Conservation (phyloP, 129 eudicot genomes). For the Centaurea solstitialis region DNA sequence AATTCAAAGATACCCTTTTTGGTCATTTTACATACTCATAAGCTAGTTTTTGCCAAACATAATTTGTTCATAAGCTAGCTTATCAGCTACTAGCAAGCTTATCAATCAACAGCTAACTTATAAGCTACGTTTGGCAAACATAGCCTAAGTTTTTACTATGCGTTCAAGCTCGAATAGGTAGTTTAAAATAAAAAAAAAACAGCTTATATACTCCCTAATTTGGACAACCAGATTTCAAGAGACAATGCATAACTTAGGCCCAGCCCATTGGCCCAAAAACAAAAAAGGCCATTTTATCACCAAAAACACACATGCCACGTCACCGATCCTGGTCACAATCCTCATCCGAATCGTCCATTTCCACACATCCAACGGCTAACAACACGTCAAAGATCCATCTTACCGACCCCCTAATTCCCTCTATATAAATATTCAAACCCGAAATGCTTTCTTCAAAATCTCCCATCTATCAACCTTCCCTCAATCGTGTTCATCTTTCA, state of each 20-base stretch:
- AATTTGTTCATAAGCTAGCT: too few species aligned
- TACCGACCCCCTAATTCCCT: conserved; percentile 7
- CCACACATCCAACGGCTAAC: conserved; percentile 18
- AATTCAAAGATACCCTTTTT: too few species aligned
- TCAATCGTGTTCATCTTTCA: neutral
- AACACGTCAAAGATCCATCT: conserved; percentile 9
- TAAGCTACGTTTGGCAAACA: too few species aligned
- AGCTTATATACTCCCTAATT: too few species aligned
- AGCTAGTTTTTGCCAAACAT: too few species aligned
- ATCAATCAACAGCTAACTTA: too few species aligned
- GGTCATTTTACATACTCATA: too few species aligned
- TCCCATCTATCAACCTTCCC: neutral
- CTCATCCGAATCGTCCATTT: conserved; percentile 10
- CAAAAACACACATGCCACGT: conserved; percentile 27
- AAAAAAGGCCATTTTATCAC: neutral
- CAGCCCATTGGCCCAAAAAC: neutral
- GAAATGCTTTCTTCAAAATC: neutral
- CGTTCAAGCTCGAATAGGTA: too few species aligned
- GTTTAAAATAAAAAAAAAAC: too few species aligned
- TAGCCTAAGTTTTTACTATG: too few species aligned
- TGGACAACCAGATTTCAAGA: too few species aligned
- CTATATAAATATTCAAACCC: conserved; percentile 28
- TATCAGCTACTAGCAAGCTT: too few species aligned
- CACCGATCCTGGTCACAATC: conserved; percentile 15
- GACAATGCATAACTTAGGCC: neutral